phyloP scores from a whole-genome alignment of 495 filamentous ascomycete genomes.

The Physcia stellaris region DNA sequence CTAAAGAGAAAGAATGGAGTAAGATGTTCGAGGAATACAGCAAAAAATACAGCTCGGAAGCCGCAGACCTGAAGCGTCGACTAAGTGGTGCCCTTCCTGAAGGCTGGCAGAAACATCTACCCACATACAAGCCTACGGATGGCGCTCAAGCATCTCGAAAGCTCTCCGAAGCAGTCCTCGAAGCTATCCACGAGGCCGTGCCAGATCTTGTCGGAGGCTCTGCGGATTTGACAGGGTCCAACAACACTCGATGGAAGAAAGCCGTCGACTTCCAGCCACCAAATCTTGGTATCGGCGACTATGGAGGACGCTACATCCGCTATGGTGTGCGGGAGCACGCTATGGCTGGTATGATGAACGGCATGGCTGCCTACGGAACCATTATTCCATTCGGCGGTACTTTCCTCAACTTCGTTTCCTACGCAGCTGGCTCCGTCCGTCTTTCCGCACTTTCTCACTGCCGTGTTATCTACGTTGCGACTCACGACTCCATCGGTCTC shows the following conservation, averaged over 20 bases:
- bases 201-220: conserved; percentile 94
- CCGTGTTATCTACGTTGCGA: conserved; percentile 91
- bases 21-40: conserved; percentile 79
- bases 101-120: conserved; percentile 92
- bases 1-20: conserved; percentile 92
- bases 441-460: conserved; percentile 84
- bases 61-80: conserved; percentile 70
- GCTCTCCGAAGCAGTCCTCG: conserved; percentile 85
- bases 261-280: conserved; percentile 97
- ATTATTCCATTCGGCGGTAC: conserved; percentile 88
- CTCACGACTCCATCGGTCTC: conserved; percentile 98
- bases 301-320: conserved; percentile 83
- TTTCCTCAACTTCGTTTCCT: conserved; percentile 99
- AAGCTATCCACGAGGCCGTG: conserved; percentile 68
- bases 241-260: conserved; percentile 96
- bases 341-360: conserved; percentile 98
- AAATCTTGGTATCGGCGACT: conserved; percentile 69
- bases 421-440: conserved; percentile 89
- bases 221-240: conserved; percentile 94
- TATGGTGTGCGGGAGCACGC: conserved; percentile 96
- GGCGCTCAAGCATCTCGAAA: conserved; percentile 80
- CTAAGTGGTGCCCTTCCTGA: conserved; percentile 75
- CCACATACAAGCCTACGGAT: conserved; percentile 81
- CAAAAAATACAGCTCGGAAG: conserved; percentile 58
- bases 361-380: conserved; percentile 88